Evolutionary conservation across 768 basidiomycete genomes (phyloP), one percentile per base, ranked within the genome.

Genomic region (Tephrocybe sp.): DNA sequence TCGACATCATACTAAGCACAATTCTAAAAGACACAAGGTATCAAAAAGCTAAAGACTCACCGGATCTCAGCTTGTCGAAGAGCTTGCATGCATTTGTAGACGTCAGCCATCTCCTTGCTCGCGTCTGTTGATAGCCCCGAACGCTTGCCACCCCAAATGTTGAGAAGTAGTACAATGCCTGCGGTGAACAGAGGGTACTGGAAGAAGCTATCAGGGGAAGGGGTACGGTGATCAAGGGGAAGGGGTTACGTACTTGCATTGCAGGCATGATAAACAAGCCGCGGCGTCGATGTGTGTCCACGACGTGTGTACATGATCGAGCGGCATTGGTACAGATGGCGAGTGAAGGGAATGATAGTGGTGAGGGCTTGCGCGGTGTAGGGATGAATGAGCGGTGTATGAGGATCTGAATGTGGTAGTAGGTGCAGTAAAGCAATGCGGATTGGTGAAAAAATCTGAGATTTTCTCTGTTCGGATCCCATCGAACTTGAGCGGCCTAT

Each of bases 301-400:
- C 69, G 18, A 97, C 77, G 57, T 91, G 91, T n/a, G 80, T 83
- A 47, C 84, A 88, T 1, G 88, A 88, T 16, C 92, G 74, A 0
- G 92, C 89, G 0, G 93, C 85, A 50, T 92, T 79, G 9, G 88
- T 80, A 64, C 86, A 90, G 46, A 87, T 89, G 0, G 87, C 84
- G 18, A 88, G 72, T 0, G 85, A 88, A 9, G 86, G 86, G 60
- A 84, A 82, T 2, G 77, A 71, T 4, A 80, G 53, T 1, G 68
- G 60, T 9, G 77, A 73, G 0, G 75, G 75, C 51, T 73, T 77
- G 35, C 71, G 68, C 0, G 79, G 76, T 0, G 79, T 76, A 0
- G 84, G 85, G 48, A 92, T 83, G 67, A 89, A 91, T 0, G 88
- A 84, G 2, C 89, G 83, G 64, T 92, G 89, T 31, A 89, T 74